These are phyloP conservation scores for Trichophyton verrucosum DNA, from an alignment of 2,329 filamentous ascomycete genomes.

Conservation along the genomic window DNA sequence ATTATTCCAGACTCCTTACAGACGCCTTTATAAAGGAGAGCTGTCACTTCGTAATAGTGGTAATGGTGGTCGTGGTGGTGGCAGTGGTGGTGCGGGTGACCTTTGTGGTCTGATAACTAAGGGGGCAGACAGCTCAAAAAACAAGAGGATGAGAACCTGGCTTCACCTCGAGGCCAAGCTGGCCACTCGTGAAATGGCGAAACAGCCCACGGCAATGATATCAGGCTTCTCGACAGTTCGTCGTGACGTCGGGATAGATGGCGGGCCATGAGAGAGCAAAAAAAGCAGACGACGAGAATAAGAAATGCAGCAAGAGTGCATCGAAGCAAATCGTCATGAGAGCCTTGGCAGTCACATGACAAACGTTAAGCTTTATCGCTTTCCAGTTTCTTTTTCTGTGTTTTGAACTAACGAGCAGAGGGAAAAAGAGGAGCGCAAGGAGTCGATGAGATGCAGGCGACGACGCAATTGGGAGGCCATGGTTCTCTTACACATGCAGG, in stretches of 20 bases:
- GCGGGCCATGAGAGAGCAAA: not conserved
- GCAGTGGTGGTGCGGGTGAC: not conserved
- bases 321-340: not conserved
- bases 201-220: constrained; percentile 9
- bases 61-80: not conserved
- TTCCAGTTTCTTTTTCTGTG: not conserved
- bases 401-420: too few species aligned
- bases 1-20: constrained; percentile 18
- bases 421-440: not conserved
- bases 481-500: not conserved
- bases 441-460: not conserved
- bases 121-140: not conserved
- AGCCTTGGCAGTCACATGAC: not conserved
- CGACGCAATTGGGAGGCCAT: not conserved
- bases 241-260: not conserved
- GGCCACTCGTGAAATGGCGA: constrained; percentile 26
- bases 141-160: not conserved
- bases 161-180: constrained; percentile 12
- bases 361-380: not conserved
- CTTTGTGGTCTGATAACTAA: not conserved
- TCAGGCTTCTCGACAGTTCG: constrained; percentile 5
- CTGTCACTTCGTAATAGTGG: not conserved
- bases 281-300: not conserved
- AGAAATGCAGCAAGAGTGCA: too few species aligned
- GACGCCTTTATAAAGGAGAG: not conserved